Evolutionary conservation across 75 land plant genomes (phyloP), one percentile per base, ranked within the genome.

Genomic region (Azolla pinnata): DNA sequence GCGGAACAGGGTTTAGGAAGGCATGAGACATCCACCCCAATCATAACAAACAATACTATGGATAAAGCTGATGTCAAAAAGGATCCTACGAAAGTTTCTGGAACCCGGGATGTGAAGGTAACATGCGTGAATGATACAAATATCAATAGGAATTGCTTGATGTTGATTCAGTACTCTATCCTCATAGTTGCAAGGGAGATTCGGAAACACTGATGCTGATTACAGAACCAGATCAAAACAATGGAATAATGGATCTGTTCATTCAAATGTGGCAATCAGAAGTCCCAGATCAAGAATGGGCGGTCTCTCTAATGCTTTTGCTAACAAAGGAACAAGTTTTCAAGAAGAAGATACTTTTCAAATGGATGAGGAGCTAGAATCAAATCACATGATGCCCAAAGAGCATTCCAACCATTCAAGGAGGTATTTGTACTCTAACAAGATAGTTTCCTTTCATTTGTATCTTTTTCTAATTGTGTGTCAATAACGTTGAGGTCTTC

Each of bases 281-380:
- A 59, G 56, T 30, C 54, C 67, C n/a, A 31, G 56, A 21, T 66
- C 63, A 29, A 63, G 60, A 38, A 29, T 51, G 44, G 75, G 66
- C 32, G 85, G 75, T 44, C 47, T 74, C 1, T 80, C 84, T 32
- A 70, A 71, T 47, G 89, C 82, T 29, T 82, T 80, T 70, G 59
- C 68, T 40, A 60, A 42, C 29, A 73, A 66, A 29, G 31, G 29
- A 23, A 19, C 65, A 32, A 52, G 30, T 31, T 59, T 23, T 50
- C 44, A 51, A 35, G 83, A 76, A 0, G 75, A 81, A 61, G 82
- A 68, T 70, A 73, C 85, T 31, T 95, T 90, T 44, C 62, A 79
- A 61, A 68, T 95, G 14, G 99, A 90, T 63, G 99, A 95, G 71
- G 99, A 95, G 74, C 65, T 95, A 27, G 97, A 89, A 62, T 26